These are phyloP conservation scores for Solanum peruvianum DNA, from an alignment of 257 asterid species.

Conservation along the genomic window DNA sequence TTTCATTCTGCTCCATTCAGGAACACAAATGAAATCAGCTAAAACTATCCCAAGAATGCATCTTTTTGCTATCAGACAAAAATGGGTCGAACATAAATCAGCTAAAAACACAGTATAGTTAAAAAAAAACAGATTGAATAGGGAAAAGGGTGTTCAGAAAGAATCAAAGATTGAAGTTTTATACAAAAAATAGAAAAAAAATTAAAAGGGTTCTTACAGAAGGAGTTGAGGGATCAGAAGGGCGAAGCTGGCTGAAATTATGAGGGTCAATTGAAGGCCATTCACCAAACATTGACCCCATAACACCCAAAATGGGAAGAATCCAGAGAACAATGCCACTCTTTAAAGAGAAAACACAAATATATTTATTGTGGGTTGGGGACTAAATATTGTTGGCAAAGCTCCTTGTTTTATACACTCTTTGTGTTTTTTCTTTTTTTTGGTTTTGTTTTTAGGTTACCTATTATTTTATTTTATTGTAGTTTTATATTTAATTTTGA, in stretches of 20 bases:
- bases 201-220: constrained; percentile 7
- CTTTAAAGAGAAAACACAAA: not conserved
- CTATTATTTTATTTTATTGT: too few relatives aligned
- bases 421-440: not conserved
- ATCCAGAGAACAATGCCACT: not conserved
- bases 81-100: not conserved
- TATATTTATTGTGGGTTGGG: not conserved
- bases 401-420: not conserved
- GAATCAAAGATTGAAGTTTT: not conserved
- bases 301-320: not conserved
- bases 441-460: not conserved
- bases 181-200: not conserved
- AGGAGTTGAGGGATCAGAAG: constrained; percentile 15
- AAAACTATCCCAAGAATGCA: not conserved
- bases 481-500: too few relatives aligned
- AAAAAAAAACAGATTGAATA: not conserved
- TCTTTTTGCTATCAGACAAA: not conserved
- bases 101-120: not conserved
- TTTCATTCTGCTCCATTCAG: not conserved
- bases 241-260: constrained; percentile 31
- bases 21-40: not conserved
- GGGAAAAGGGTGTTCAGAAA: not conserved
- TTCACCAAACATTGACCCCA: constrained; percentile 23
- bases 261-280: constrained; percentile 34
- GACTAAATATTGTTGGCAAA: not conserved